Evolutionary conservation across 768 basidiomycete genomes (phyloP).

Genomic region (Lactifluus hygrophoroides): DNA sequence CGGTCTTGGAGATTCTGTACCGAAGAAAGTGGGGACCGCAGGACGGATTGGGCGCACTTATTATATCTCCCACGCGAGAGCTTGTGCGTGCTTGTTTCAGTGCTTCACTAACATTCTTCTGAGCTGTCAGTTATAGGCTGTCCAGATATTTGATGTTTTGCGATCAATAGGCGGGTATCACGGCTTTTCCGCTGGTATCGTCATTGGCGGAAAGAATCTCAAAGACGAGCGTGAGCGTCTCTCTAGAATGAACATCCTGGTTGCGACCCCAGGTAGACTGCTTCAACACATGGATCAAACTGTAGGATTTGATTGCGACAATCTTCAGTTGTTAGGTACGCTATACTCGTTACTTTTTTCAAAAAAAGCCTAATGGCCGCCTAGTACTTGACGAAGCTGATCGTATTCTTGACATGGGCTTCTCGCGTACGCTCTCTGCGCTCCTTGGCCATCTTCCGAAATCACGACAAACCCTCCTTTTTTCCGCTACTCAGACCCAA

Average conservation of each 20-base stretch:
- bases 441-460: constrained; percentile 88
- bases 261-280: constrained; percentile 91
- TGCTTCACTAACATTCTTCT: constrained; percentile 3
- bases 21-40: constrained; percentile 62
- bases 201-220: constrained; percentile 93
- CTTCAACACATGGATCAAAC: constrained; percentile 99
- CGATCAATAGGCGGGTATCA: constrained; percentile 91
- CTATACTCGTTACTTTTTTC: constrained; percentile 8
- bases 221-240: constrained; percentile 88
- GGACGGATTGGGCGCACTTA: constrained; percentile 76
- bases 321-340: constrained; percentile 85
- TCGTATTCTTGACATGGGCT: constrained; percentile 94
- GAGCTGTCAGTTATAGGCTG: constrained; percentile 46
- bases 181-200: constrained; percentile 85
- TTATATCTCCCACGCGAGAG: constrained; percentile 92
- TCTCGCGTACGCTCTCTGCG: constrained; percentile 79
- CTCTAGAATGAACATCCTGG: constrained; percentile 94
- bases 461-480: constrained; percentile 89
- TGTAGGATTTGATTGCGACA: constrained; percentile 84
- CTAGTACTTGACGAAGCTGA: constrained; percentile 95
- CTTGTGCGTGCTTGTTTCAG: constrained; percentile 43
- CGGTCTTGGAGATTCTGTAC: constrained; percentile 55
- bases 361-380: neutral
- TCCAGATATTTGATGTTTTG: constrained; percentile 96
- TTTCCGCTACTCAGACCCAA: constrained; percentile 93